A percentile compares a stretch with the other conserved stretches of the same genome.
These are phyloP conservation scores for Piper betle DNA, from an alignment of 164 flowering plant genomes.

Conservation along the genomic window DNA sequence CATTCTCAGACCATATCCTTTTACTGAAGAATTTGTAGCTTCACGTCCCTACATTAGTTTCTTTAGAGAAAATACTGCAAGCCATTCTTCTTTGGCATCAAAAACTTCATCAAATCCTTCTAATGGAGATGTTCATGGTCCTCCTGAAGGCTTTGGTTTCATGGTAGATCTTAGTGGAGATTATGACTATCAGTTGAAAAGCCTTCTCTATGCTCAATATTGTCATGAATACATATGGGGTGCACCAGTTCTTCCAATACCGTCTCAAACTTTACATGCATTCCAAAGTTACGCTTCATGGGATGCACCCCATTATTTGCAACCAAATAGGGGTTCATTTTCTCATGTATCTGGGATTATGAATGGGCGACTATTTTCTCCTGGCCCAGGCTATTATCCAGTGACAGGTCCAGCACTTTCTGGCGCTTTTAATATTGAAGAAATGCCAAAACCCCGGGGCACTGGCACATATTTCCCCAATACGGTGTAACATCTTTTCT, in stretches of 20 bases:
- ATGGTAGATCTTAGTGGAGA: conserved; percentile 49
- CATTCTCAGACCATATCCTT: not conserved
- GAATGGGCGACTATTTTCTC: conserved; percentile 27
- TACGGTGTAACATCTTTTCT: conserved; percentile 30
- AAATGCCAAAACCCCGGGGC: conserved; percentile 54
- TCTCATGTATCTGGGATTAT: conserved; percentile 30
- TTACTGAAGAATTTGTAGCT: conserved; percentile 1
- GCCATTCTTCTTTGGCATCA: not conserved
- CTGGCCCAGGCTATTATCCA: conserved; percentile 6
- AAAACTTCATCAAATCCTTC: not conserved
- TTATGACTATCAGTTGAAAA: conserved; percentile 30
- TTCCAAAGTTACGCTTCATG: conserved; percentile 9
- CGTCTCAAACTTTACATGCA: conserved; percentile 3
- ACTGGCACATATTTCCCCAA: conserved; percentile 77
- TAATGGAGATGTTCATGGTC: conserved; percentile 6
- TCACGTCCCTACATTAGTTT: conserved; percentile 2
- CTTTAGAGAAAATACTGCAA: not conserved
- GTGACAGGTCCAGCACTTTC: conserved; percentile 22
- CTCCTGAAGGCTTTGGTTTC: conserved; percentile 12
- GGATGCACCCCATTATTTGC: conserved; percentile 21
- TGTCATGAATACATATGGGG: conserved; percentile 20
- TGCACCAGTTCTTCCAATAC: conserved; percentile 10
- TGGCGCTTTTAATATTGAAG: conserved; percentile 35
- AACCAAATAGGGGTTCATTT: conserved; percentile 18
- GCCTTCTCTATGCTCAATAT: conserved; percentile 23